phyloP scores from a whole-genome alignment of 768 basidiomycete species.

The Pholiota conissans region DNA sequence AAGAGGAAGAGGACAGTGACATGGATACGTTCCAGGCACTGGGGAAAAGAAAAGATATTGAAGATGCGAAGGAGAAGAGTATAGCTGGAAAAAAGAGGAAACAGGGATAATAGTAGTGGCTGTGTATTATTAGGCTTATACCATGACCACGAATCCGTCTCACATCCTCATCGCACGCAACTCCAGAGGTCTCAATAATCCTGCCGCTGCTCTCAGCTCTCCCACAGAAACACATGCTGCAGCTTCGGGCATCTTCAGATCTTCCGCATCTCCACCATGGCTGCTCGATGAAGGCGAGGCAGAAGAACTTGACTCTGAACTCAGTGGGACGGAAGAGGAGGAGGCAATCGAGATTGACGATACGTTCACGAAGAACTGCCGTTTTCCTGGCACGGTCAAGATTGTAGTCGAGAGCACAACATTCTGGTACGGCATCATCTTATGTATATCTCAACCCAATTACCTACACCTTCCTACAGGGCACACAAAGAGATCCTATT shows the following conservation, averaged over 20 bases:
- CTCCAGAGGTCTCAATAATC: slow-evolving; percentile 73
- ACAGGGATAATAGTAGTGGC: slow-evolving; percentile 19
- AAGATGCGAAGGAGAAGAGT: slow-evolving; percentile 25
- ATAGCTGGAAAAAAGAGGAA: slow-evolving; percentile 16
- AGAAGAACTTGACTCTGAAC: slow-evolving; percentile 68
- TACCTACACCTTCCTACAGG: slow-evolving; percentile 41
- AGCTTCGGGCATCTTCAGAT: slow-evolving; percentile 80
- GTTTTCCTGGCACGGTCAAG: slow-evolving; percentile 86
- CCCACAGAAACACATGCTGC: slow-evolving; percentile 89
- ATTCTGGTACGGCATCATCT: slow-evolving; percentile 68
- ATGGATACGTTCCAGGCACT: slow-evolving; percentile 25
- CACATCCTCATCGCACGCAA: slow-evolving; percentile 89
- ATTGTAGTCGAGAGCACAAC: slow-evolving; percentile 87
- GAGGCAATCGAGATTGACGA: slow-evolving; percentile 79
- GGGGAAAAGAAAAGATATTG: slow-evolving; percentile 26
- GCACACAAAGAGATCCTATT: slow-evolving; percentile 89
- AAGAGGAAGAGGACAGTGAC: slow-evolving; percentile 23
- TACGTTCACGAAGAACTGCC: slow-evolving; percentile 67
- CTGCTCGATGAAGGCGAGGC: slow-evolving; percentile 73
- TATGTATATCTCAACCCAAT: not conserved
- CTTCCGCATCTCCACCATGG: slow-evolving; percentile 79
- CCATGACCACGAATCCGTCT: slow-evolving; percentile 75
- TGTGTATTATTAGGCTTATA: slow-evolving; percentile 17
- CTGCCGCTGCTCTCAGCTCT: slow-evolving; percentile 78
- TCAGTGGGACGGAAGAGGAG: slow-evolving; percentile 65